phyloP scores from a whole-genome alignment of 192 early-diverging fungal genomes.

The Coemansia sp. region DNA sequence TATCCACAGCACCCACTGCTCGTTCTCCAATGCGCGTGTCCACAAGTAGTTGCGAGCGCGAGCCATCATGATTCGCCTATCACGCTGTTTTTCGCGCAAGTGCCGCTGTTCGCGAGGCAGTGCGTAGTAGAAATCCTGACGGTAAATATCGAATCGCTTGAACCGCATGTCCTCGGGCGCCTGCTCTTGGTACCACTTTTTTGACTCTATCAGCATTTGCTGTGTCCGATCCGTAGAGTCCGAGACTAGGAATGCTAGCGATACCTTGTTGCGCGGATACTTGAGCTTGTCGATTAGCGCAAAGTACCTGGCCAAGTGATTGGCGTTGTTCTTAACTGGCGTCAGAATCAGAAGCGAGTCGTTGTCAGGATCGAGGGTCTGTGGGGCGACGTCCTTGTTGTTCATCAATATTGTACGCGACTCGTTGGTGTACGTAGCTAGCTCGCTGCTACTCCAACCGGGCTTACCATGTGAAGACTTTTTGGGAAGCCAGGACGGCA shows the following conservation, averaged over 20 bases:
- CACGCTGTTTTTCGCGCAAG: constrained; percentile 56
- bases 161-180: constrained; percentile 54
- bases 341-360: constrained; percentile 63
- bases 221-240: constrained; percentile 62
- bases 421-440: constrained; percentile 17
- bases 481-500: constrained; percentile 47
- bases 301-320: constrained; percentile 62
- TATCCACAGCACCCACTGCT: constrained; percentile 73
- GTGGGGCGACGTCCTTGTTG: constrained; percentile 24
- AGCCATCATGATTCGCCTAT: constrained; percentile 62
- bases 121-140: constrained; percentile 57
- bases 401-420: constrained; percentile 28
- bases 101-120: constrained; percentile 59
- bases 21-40: constrained; percentile 56
- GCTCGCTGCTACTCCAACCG: neutral
- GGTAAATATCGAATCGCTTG: constrained; percentile 58
- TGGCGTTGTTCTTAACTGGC: constrained; percentile 62
- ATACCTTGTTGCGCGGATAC: constrained; percentile 63
- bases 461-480: neutral
- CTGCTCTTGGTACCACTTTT: constrained; percentile 42
- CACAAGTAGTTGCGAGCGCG: constrained; percentile 63
- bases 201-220: constrained; percentile 48
- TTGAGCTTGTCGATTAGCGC: constrained; percentile 54
- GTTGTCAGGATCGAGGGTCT: constrained; percentile 30
- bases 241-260: constrained; percentile 67